Conservation (phyloP, 306 rosid genomes). For the Heteromeles arbutifolia region DNA sequence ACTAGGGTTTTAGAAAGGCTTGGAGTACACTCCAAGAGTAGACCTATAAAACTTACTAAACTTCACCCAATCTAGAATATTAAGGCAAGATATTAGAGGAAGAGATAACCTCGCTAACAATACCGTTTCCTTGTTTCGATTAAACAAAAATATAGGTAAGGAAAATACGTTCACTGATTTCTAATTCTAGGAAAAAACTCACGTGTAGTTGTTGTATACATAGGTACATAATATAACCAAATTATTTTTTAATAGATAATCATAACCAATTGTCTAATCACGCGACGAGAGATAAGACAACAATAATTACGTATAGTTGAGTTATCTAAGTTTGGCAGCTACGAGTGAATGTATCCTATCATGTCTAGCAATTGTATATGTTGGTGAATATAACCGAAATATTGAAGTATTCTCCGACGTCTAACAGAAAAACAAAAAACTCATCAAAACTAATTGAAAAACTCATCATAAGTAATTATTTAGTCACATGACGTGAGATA, state of each 20-base stretch:
- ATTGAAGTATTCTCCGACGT: too few species aligned
- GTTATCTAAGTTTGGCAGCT: neutral
- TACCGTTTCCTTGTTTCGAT: too few species aligned
- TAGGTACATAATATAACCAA: too few species aligned
- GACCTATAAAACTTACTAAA: too few species aligned
- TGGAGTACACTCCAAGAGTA: too few species aligned
- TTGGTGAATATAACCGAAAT: too few species aligned
- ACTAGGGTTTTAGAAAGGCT: too few species aligned
- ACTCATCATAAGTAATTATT: neutral
- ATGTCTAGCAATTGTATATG: too few species aligned
- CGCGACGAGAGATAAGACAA: neutral
- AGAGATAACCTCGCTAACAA: too few species aligned
- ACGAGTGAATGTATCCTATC: neutral
- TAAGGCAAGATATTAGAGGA: too few species aligned
- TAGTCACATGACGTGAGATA: neutral
- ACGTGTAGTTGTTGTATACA: neutral
- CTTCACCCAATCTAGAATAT: too few species aligned
- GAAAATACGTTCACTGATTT: neutral
- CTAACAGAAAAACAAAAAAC: too few species aligned
- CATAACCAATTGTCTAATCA: neutral
- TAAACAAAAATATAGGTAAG: neutral
- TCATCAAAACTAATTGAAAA: neutral
- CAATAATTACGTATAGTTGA: accelerated
- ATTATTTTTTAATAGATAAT: neutral
- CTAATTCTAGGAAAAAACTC: neutral